A percentile compares a stretch with the other conserved stretches of the same genome.
These are phyloP conservation scores for Skeletonema tropicum DNA, from an alignment of 108 stramenopile genomes.

Conservation along the genomic window DNA sequence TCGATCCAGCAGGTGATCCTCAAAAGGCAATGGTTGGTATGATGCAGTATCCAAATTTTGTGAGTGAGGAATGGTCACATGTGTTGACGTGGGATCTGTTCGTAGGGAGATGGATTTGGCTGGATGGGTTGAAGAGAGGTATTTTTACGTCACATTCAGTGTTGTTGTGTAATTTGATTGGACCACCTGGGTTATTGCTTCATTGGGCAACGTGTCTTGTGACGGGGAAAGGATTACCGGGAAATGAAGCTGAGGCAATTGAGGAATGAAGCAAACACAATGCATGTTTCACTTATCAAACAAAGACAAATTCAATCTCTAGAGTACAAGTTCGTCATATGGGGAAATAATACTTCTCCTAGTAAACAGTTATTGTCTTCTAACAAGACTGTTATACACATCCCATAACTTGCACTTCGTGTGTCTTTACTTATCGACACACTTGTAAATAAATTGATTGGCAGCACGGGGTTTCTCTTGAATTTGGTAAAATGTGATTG, in stretches of 20 bases:
- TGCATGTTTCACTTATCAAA: not conserved
- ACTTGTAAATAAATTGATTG: not conserved
- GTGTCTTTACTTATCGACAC: not conserved
- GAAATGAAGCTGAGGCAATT: conserved; percentile 44
- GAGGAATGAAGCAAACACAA: not conserved
- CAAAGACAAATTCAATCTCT: not conserved
- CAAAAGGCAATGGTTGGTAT: conserved; percentile 87
- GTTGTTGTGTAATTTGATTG: conserved; percentile 86
- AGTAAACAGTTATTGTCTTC: conserved; percentile 9
- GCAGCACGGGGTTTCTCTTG: not conserved
- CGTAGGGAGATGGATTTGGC: conserved; percentile 90
- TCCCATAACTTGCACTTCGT: not conserved
- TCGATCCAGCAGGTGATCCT: conserved; percentile 81
- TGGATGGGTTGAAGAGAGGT: conserved; percentile 82
- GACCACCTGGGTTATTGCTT: conserved; percentile 86
- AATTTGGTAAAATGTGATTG: not conserved
- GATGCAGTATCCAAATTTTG: conserved; percentile 89
- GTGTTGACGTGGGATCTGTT: conserved; percentile 93
- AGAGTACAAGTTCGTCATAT: not conserved
- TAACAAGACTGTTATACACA: conserved; percentile 2
- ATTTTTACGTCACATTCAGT: conserved; percentile 85
- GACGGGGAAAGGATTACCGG: conserved; percentile 63
- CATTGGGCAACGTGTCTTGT: conserved; percentile 79
- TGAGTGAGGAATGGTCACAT: conserved; percentile 89
- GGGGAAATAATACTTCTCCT: conserved; percentile 11